Evolutionary conservation across 192 early-diverging fungal genomes (phyloP), one percentile per base, ranked within the genome.

Genomic region (Entrophospora sp.): DNA sequence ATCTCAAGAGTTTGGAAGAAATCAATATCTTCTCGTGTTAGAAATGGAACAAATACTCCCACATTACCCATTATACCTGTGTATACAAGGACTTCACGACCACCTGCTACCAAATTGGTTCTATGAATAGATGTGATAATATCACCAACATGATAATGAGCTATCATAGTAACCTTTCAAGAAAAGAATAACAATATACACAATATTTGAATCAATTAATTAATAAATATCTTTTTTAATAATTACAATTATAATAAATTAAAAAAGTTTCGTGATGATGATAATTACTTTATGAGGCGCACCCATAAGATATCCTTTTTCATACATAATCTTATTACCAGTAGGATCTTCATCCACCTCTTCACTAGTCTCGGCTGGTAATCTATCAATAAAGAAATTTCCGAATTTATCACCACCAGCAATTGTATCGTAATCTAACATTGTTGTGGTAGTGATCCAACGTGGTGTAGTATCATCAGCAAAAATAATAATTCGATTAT

Each of bases 361-460:
- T 51, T 86, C 75, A 22, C 80, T 80, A 0, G 85, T 79, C 6
- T 81, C 75, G 24, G 77, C 60, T 2, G 91, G 83, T 62, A 92
- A 71, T 22, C 97, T 82, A 53, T 86, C 66, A 10, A 91, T 85
- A 56, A 87, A 88, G 22, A 99, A 75, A 64, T 96, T 96, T 32
- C 97, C 97, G 85, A 99, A 99, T 74, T 95, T 94, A 83, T 99
- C 97, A 18, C 90, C 95, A 16, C 85, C 89, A 5, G 83, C 89
- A 5, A 96, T 82, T 5, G 97, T 97, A 67, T 96, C 89, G 68
- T 94, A 96, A 75, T 97, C 94, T 32, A 93, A 72, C 82, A 95
- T 87, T 8, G 79, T 66, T 12, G 89, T 79, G 24, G 81, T 73
- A 14, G 94, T 93, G 38, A 90, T 83, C 84, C 88, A 94, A 48